These are phyloP conservation scores for Solanum pimpinellifolium DNA, from an alignment of 257 asterid genomes.

Conservation along the genomic window DNA sequence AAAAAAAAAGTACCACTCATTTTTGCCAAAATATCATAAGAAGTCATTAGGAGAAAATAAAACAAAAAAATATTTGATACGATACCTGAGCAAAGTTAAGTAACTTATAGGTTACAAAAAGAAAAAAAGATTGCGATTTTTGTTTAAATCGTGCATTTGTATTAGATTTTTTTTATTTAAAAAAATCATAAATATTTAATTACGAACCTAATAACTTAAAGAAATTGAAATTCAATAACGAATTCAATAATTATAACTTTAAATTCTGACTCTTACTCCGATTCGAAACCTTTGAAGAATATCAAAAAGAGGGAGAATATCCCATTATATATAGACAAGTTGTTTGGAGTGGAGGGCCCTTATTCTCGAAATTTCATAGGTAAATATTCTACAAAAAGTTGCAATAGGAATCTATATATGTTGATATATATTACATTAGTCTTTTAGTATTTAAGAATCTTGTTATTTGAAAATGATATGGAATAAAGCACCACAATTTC, in stretches of 20 bases:
- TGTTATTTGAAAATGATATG: slow-evolving; percentile 12
- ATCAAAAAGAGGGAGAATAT: background rate
- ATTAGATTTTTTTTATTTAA: no score
- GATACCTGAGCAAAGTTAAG: background rate
- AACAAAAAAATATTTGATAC: background rate
- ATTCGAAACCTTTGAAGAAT: background rate
- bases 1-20: background rate
- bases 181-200: background rate
- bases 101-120: background rate
- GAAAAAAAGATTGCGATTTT: background rate
- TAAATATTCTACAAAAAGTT: slow-evolving; percentile 12
- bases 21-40: background rate
- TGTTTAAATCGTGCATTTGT: background rate
- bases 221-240: background rate
- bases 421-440: background rate
- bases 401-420: slow-evolving; percentile 17
- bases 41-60: background rate
- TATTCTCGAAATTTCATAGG: background rate
- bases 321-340: background rate
- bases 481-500: background rate
- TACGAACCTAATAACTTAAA: background rate
- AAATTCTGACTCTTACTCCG: background rate
- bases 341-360: slow-evolving; percentile 21
- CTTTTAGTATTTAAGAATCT: slow-evolving; percentile 17
- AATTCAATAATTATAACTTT: background rate